phyloP scores from a whole-genome alignment of 257 asterid species.

The Scutellaria baicalensis region DNA sequence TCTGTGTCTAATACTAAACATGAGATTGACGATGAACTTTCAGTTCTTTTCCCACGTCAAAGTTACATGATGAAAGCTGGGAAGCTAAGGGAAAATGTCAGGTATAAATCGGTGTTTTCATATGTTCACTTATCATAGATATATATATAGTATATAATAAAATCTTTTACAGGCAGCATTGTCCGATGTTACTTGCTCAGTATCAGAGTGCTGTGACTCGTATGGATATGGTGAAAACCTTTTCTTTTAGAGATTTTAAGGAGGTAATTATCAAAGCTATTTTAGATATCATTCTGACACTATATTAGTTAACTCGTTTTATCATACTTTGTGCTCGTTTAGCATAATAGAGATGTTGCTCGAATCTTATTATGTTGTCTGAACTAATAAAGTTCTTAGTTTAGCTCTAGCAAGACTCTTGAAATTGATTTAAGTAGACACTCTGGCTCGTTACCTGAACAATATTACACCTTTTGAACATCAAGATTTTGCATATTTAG shows the following conservation, averaged over 20 bases:
- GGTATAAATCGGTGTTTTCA: constrained; percentile 34
- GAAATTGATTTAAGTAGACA: neutral
- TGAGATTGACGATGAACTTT: constrained; percentile 32
- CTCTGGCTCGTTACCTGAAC: neutral
- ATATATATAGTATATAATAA: neutral
- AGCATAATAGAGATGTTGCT: neutral
- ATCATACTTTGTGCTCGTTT: neutral
- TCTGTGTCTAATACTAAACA: constrained; percentile 22
- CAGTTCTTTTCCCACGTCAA: constrained; percentile 55
- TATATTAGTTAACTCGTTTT: neutral
- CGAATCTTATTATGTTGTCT: neutral
- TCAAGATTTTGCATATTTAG: neutral
- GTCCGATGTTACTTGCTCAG: constrained; percentile 83
- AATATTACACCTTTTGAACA: neutral
- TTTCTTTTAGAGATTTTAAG: constrained; percentile 49
- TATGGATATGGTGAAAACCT: constrained; percentile 57
- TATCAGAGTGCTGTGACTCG: constrained; percentile 90
- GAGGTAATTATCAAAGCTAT: constrained; percentile 33
- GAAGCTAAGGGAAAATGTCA: constrained; percentile 47
- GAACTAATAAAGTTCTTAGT: too few relatives aligned
- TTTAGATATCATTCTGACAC: neutral
- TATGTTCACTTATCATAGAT: neutral
- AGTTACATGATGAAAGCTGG: constrained; percentile 73
- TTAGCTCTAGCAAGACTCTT: too few relatives aligned
- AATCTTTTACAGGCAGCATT: constrained; percentile 39